These are phyloP conservation scores for Diplodia corticola DNA, from an alignment of 2,329 filamentous ascomycete species.

Conservation along the genomic window DNA sequence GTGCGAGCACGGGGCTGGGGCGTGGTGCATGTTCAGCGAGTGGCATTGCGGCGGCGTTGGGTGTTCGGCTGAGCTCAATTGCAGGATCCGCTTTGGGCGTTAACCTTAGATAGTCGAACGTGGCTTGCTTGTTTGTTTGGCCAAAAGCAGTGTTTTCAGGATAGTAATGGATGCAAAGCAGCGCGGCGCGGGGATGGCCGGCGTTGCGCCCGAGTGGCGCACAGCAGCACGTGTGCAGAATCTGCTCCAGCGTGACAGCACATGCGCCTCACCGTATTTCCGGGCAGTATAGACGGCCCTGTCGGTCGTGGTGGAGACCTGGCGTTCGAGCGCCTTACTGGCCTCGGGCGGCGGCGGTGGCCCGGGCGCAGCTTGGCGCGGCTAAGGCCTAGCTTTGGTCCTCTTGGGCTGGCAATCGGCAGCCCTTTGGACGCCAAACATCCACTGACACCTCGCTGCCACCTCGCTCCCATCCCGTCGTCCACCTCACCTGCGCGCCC, in stretches of 20 bases:
- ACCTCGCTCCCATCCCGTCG: conserved; percentile 23
- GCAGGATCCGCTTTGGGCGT: conserved; percentile 1
- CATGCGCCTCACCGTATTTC: conserved; percentile 13
- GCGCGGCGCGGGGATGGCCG: background rate
- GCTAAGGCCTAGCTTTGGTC: conserved; percentile 11
- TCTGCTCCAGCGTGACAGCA: conserved; percentile 5
- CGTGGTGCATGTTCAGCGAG: conserved; percentile 7
- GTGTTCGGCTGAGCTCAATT: conserved; percentile 5
- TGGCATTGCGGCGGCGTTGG: conserved; percentile 22
- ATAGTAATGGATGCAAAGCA: background rate
- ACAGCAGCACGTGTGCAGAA: background rate
- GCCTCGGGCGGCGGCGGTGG: conserved; percentile 7
- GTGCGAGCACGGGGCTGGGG: background rate
- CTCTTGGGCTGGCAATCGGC: background rate
- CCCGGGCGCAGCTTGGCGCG: conserved; percentile 12
- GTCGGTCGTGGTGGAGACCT: conserved; percentile 12
- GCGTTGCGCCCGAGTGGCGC: background rate
- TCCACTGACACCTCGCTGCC: conserved; percentile 16
- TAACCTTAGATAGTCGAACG: background rate
- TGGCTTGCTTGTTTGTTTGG: conserved; percentile 8
- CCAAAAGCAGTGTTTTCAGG: background rate
- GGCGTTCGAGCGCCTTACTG: conserved; percentile 10
- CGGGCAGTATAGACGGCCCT: background rate
- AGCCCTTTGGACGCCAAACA: conserved; percentile 21
- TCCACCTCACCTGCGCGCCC: conserved; percentile 14